These are phyloP conservation scores for Hippophae tibetana DNA, from an alignment of 306 rosid genomes.

Conservation along the genomic window DNA sequence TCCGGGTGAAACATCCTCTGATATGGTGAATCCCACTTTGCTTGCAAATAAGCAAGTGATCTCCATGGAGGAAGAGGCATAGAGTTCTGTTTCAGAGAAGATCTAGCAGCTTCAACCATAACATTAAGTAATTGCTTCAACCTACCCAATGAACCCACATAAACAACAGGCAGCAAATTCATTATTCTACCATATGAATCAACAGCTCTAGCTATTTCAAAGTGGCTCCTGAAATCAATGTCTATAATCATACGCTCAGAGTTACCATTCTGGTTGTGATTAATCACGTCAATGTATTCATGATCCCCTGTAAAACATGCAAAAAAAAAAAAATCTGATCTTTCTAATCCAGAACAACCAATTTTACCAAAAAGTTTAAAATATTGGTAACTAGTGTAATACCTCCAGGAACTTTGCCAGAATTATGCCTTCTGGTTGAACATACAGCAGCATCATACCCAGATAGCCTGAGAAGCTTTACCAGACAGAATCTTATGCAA, in stretches of 20 bases:
- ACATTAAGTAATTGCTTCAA: slow-evolving; percentile 64
- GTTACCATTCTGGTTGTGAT: slow-evolving; percentile 22
- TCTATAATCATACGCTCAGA: slow-evolving; percentile 75
- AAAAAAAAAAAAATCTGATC: too few relatives aligned
- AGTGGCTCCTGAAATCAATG: slow-evolving; percentile 87
- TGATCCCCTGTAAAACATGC: slow-evolving; percentile 55
- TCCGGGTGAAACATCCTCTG: slow-evolving; percentile 46
- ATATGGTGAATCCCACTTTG: slow-evolving; percentile 82
- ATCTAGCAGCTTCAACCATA: slow-evolving; percentile 83
- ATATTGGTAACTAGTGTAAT: slow-evolving; percentile 7
- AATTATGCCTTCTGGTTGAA: slow-evolving; percentile 74
- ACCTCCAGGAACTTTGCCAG: slow-evolving; percentile 97
- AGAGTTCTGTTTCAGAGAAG: slow-evolving; percentile 79
- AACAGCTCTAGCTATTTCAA: slow-evolving; percentile 97
- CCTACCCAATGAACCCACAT: slow-evolving; percentile 63
- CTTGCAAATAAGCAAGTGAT: slow-evolving; percentile 69
- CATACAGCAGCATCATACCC: slow-evolving; percentile 92
- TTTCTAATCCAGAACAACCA: too few relatives aligned
- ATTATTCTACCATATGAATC: slow-evolving; percentile 70
- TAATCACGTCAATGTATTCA: slow-evolving; percentile 77
- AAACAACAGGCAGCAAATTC: slow-evolving; percentile 71
- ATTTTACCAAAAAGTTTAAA: too few relatives aligned
- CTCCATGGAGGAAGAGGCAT: slow-evolving; percentile 99
- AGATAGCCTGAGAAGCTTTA: slow-evolving; percentile 60
- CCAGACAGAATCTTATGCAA: slow-evolving; percentile 77